These are phyloP conservation scores for Colletotrichum falcatum DNA, from an alignment of 2,329 filamentous ascomycete species.

Conservation along the genomic window DNA sequence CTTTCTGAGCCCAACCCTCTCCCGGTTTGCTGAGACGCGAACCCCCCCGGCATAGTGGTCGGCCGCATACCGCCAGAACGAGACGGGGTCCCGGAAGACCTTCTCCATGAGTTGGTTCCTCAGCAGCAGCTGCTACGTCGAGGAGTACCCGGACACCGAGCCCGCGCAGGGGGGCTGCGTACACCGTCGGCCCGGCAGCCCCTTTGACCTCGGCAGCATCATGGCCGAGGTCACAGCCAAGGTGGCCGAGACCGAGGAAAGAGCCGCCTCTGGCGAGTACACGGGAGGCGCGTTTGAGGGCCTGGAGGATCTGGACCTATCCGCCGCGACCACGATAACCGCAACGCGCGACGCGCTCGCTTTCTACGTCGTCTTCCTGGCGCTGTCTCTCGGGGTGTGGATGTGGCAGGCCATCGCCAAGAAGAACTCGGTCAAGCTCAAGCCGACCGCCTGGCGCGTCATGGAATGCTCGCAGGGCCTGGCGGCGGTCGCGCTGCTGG, in stretches of 20 bases:
- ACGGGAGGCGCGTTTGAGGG: conserved; percentile 10
- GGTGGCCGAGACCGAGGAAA: not conserved
- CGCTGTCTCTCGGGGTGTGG: conserved; percentile 13
- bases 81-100: too few species aligned
- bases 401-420: conserved; percentile 16
- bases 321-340: not conserved
- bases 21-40: too few species aligned
- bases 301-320: not conserved
- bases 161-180: conserved; percentile 7
- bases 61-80: too few species aligned
- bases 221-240: not conserved
- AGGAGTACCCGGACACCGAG: not conserved
- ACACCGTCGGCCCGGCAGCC: conserved; percentile 16
- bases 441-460: not conserved
- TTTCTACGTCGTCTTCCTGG: conserved; percentile 14
- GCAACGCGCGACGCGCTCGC: conserved; percentile 12
- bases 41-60: too few species aligned
- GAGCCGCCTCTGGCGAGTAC: not conserved
- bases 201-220: conserved; percentile 25
- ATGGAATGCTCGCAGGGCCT: conserved; percentile 9
- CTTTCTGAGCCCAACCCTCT: too few species aligned
- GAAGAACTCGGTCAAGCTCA: not conserved
- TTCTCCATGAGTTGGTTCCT: too few species aligned
- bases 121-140: too few species aligned
- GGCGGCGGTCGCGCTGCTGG: conserved; percentile 18